phyloP scores from a whole-genome alignment of 2,329 filamentous ascomycete genomes.

The Curvularia eragrostidis region DNA sequence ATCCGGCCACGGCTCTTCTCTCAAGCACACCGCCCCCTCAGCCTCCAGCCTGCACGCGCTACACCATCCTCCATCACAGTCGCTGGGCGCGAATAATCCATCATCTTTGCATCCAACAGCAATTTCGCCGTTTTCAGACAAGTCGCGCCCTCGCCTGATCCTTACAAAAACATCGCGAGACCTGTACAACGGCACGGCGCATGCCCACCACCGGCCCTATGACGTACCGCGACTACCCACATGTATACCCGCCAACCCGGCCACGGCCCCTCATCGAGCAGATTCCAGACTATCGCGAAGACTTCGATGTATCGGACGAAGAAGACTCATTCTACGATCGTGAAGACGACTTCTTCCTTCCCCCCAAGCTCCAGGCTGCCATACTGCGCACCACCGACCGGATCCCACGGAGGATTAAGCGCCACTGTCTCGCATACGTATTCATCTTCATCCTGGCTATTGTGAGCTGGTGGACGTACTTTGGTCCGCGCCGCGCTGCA shows the following conservation, averaged over 20 bases:
- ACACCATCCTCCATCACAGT: not conserved
- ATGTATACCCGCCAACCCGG: conserved; percentile 21
- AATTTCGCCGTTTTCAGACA: not conserved
- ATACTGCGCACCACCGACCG: conserved; percentile 34
- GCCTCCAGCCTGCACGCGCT: not conserved
- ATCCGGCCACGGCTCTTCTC: not conserved
- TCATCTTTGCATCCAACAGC: not conserved
- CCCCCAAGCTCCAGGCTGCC: conserved; percentile 41
- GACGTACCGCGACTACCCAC: conserved; percentile 34
- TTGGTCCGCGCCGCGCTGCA: conserved; percentile 48
- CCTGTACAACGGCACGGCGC: not conserved
- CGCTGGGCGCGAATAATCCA: not conserved
- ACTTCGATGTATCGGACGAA: conserved; percentile 50
- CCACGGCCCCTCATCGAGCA: conserved; percentile 40
- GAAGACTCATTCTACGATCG: conserved; percentile 47
- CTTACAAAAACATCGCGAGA: not conserved
- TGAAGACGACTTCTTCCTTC: conserved; percentile 45
- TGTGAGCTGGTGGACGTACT: conserved; percentile 46
- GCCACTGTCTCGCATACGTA: conserved; percentile 44
- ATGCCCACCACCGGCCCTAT: conserved; percentile 15
- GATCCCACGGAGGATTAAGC: conserved; percentile 46
- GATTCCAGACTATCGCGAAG: conserved; percentile 34
- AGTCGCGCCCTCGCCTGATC: not conserved
- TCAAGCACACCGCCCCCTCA: not conserved
- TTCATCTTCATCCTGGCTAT: conserved; percentile 38